Evolutionary conservation across 805 yeast species (phyloP).

Genomic region (Hanseniaspora occidentalis): DNA sequence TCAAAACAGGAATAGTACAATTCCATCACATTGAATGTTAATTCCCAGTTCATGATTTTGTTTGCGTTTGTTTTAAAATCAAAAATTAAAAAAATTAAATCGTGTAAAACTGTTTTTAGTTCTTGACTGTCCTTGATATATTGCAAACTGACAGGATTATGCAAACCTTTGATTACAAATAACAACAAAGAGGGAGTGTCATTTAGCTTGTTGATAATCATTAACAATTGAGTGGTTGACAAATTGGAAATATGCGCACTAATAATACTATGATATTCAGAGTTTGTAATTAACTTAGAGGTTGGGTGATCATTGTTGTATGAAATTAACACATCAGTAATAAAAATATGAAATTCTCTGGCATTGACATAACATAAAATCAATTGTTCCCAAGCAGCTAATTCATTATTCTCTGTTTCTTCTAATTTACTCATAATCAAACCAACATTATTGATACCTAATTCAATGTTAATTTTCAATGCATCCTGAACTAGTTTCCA

Average conservation of each 20-base stretch:
- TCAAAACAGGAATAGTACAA: background rate
- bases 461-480: constrained; percentile 42
- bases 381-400: constrained; percentile 22
- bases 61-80: background rate
- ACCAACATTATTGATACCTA: constrained; percentile 36
- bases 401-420: constrained; percentile 3
- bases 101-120: background rate
- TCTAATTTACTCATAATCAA: constrained; percentile 18
- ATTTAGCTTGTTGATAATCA: constrained; percentile 15
- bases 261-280: constrained; percentile 25
- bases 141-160: constrained; percentile 8
- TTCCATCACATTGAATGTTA: background rate
- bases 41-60: background rate
- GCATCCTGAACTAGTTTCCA: constrained; percentile 37
- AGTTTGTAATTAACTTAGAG: constrained; percentile 14
- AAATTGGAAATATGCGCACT: constrained; percentile 31
- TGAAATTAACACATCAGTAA: constrained; percentile 31
- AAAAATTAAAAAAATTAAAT: background rate
- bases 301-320: constrained; percentile 9
- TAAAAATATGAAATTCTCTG: constrained; percentile 42
- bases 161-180: constrained; percentile 31
- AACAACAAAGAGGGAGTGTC: constrained; percentile 16
- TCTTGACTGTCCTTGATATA: background rate
- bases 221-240: constrained; percentile 34
- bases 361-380: constrained; percentile 38